Evolutionary conservation across 1,139 yeast genomes (phyloP).

Genomic region (Debaryomycetaceae sp.): DNA sequence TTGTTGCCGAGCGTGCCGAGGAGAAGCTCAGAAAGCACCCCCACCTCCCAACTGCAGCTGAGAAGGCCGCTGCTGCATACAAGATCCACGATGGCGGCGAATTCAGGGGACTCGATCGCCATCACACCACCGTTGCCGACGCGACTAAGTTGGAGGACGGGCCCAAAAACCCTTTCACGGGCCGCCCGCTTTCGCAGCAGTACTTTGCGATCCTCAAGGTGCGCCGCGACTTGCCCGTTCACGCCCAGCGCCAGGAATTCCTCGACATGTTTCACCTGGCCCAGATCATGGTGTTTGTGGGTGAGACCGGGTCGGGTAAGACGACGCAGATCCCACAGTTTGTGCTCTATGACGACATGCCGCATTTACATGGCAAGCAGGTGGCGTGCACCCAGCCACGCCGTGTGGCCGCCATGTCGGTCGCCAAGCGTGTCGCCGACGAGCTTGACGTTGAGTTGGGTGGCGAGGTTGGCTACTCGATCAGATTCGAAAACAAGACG

Average conservation of each 20-base stretch:
- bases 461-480: constrained; percentile 87
- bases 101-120: constrained; percentile 52
- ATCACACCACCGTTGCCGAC: constrained; percentile 67
- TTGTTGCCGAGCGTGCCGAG: constrained; percentile 57
- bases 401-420: constrained; percentile 97
- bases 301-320: constrained; percentile 98
- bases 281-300: constrained; percentile 96
- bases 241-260: constrained; percentile 88
- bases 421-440: constrained; percentile 92
- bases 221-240: constrained; percentile 89
- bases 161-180: constrained; percentile 73
- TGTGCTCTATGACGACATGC: constrained; percentile 88
- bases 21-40: constrained; percentile 34
- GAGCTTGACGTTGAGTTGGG: constrained; percentile 93
- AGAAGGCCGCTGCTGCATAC: constrained; percentile 8
- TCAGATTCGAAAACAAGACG: constrained; percentile 90
- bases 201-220: constrained; percentile 74
- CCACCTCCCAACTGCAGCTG: constrained; percentile 16
- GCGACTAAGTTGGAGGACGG: constrained; percentile 67
- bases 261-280: constrained; percentile 75
- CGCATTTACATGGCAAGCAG: constrained; percentile 71
- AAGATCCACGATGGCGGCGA: constrained; percentile 49
- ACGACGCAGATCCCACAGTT: constrained; percentile 97
- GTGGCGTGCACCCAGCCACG: constrained; percentile 98
- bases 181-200: constrained; percentile 51